Evolutionary conservation across 2,329 filamentous ascomycete species (phyloP), one percentile per base, ranked within the genome.

Genomic region (Aspergillus bombycis): DNA sequence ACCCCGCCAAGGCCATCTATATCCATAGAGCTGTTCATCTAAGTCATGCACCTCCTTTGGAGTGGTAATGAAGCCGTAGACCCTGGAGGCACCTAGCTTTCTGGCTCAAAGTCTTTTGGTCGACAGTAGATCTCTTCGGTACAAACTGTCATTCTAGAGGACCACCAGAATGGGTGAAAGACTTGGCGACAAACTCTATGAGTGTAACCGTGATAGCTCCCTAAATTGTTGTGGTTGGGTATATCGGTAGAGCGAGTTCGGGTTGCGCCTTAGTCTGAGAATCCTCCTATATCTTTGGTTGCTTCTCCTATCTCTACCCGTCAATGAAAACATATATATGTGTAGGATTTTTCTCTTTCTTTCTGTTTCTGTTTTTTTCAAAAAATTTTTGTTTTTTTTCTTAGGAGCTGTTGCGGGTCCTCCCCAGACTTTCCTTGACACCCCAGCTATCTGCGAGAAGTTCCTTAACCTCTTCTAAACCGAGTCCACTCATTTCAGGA

Each of bases 401-500:
- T 45, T 45, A 36, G 56, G 21, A 11, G 45, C n/a, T 30, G 45
- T 21, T 26, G 23, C 64, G 66, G 48, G 58, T 50, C 50, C 75
- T 70, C 21, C 63, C 63, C 62, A 79, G 65, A 62, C 78, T 83
- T 66, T 81, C 82, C 67, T 80, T 78, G 28, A 92, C 88, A 0
- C 92, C 92, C 90, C 90, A 96, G 7, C 89, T 90, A 64, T 90
- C 73, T 68, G 87, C 88, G 58, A 96, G 78, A 67, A 96, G 78
- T 16, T 83, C 85, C 8, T 91, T 88, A 8, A 92, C 90, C 74
- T 94, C 92, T 79, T 97, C 94, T 8, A 97, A 80, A 66, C 88
- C 89, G 73, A 96, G 77, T 0, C 93, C 93, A 61, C 88, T 90
- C 63, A 93, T 96, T 81, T 97, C 93, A 0, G 93, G 94, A 78